Conservation (phyloP, 768 basidiomycete species). For the Scleroderma bovista region DNA sequence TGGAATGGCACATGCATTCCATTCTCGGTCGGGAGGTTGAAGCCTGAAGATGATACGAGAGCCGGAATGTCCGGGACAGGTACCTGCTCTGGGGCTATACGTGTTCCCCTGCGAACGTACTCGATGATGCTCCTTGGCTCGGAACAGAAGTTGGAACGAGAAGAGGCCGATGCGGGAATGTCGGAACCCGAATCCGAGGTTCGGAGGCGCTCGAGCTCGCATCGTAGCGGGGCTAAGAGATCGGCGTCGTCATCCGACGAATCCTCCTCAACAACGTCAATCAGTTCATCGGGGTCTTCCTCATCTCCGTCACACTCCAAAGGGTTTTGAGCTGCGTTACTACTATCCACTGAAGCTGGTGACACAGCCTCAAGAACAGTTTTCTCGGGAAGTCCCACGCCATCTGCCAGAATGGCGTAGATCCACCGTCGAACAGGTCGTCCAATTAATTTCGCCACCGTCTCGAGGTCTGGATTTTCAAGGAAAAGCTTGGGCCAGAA, state of each 20-base stretch:
- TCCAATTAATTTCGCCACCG: slow-evolving; percentile 57
- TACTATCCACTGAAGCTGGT: slow-evolving; percentile 11
- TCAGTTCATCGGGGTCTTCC: slow-evolving; percentile 52
- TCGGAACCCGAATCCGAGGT: slow-evolving; percentile 30
- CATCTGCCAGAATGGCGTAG: slow-evolving; percentile 64
- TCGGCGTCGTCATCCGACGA: slow-evolving; percentile 46
- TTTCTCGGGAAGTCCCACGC: slow-evolving; percentile 50
- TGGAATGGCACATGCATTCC: slow-evolving; percentile 40
- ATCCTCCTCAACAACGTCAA: slow-evolving; percentile 64
- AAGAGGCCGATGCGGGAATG: slow-evolving; percentile 29
- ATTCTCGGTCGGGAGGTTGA: slow-evolving; percentile 13
- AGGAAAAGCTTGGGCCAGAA: slow-evolving; percentile 72
- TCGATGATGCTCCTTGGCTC: slow-evolving; percentile 37
- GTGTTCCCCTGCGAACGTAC: slow-evolving; percentile 64
- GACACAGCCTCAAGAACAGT: slow-evolving; percentile 10
- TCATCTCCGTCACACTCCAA: slow-evolving; percentile 28
- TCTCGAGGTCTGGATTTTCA: slow-evolving; percentile 72
- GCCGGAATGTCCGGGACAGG: slow-evolving; percentile 42
- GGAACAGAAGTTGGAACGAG: slow-evolving; percentile 23
- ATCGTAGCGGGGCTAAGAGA: slow-evolving; percentile 62
- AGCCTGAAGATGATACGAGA: slow-evolving; percentile 38
- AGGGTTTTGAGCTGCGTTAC: not conserved
- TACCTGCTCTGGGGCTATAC: slow-evolving; percentile 57
- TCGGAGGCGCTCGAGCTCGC: slow-evolving; percentile 57
- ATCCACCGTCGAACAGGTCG: slow-evolving; percentile 59